A percentile compares a stretch with the other conserved stretches of the same genome.
phyloP scores from a whole-genome alignment of 148 eudicot genomes.

The Pouteria glomerata region DNA sequence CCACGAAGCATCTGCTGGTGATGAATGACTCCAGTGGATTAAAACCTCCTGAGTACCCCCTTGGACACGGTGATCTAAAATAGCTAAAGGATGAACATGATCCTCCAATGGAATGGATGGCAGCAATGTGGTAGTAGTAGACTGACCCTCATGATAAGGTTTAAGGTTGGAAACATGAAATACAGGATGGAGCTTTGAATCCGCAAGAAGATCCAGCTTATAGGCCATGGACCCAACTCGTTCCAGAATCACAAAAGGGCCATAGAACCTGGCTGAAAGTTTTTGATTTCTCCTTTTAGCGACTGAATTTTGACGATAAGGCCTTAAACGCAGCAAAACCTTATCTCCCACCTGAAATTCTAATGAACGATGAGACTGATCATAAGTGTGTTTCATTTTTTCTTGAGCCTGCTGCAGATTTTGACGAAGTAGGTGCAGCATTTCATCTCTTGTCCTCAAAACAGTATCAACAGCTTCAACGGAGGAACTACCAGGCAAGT shows the following conservation, averaged over 20 bases:
- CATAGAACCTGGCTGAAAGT: background rate
- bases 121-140: too few relatives aligned
- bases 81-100: too few relatives aligned
- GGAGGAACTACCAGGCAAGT: background rate
- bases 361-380: background rate
- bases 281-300: background rate
- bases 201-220: background rate
- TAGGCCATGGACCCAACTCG: background rate
- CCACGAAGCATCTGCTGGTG: too few relatives aligned
- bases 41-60: too few relatives aligned
- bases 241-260: background rate
- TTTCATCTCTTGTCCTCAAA: background rate
- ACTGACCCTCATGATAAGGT: too few relatives aligned
- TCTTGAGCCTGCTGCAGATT: background rate
- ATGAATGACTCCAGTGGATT: too few relatives aligned
- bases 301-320: slow-evolving; percentile 3
- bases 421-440: background rate
- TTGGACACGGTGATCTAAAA: too few relatives aligned
- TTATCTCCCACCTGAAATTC: background rate
- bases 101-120: too few relatives aligned
- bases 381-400: background rate
- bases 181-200: background rate
- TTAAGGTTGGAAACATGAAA: slow-evolving; percentile 7
- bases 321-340: slow-evolving; percentile 1
- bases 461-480: background rate